Base-by-base conservation (phyloP, 2,329 filamentous ascomycete species). In the Shiraia bambusicola region DNA sequence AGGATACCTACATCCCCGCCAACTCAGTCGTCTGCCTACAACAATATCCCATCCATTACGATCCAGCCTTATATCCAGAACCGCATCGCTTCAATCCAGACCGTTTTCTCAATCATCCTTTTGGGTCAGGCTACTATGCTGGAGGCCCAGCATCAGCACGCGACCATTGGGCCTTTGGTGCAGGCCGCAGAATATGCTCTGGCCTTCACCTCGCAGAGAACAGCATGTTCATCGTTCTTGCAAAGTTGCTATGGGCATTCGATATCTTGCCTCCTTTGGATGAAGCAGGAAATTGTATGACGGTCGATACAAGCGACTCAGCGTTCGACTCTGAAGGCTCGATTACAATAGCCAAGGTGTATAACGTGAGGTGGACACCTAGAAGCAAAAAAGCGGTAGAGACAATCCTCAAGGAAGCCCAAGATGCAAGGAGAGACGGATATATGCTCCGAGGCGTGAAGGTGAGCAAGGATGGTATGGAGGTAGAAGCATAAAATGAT, bases 201-300 rank as follows among this genome's bases (percentile, higher is more conserved):
- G 72, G 70, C 1, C 50, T 68, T 4, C 57, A 70, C 31, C 50
- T 75, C n/a, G 73, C 73, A 0, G 72, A 75, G 17, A 64, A 63
- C 9, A 67, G 69, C 3, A 50, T 75, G 26, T 75, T 66, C 43
- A 52, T 75, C 29, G 69, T 58, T 24, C 54, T 75, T 8, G 73
- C 69, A 0, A 75, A 75, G 30, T 56, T 70, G 0, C 52, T 82
- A 2, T 72, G 79, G 1, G 72, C 70, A 0, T 80, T 81, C 38
- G 62, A 70, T 8, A 64, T 79, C 4, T 37, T 49, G 13, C 72
- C 73, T 39, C 55, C 58, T 0, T 14, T 70, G 13, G 64, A 66
- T 25, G 37, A 44, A 12, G 49, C 66, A 1, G 76, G 70, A 0
- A 60, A 45, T 8, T 67, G 70, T 30, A 49, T 70, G 0, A 64